These are phyloP conservation scores for Cadophora luteo-olivacea DNA, from an alignment of 2,329 filamentous ascomycete genomes.

Conservation along the genomic window DNA sequence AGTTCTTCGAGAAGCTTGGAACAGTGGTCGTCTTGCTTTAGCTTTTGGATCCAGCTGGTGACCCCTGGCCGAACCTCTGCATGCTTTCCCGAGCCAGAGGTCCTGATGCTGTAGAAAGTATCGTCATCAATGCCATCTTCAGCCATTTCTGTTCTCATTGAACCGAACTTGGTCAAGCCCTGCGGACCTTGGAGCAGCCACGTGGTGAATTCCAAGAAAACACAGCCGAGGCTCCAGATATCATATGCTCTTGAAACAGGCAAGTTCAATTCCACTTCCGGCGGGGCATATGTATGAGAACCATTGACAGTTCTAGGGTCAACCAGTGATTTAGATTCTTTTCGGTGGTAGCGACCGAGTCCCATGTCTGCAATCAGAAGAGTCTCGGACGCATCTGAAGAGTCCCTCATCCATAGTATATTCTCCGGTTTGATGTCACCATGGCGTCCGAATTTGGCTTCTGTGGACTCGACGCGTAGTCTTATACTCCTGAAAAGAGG, in stretches of 20 bases:
- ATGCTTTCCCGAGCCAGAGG: no score
- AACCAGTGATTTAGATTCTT: conserved; percentile 42
- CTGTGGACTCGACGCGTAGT: conserved; percentile 16
- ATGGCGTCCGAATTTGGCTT: conserved; percentile 41
- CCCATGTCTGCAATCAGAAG: conserved; percentile 36
- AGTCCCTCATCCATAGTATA: conserved; percentile 33
- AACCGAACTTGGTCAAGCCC: conserved; percentile 28
- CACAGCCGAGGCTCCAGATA: conserved; percentile 47
- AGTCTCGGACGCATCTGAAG: conserved; percentile 40
- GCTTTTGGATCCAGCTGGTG: no score
- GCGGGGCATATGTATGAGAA: conserved; percentile 48
- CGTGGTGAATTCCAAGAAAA: conserved; percentile 48
- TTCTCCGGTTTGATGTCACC: conserved; percentile 39
- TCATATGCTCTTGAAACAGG: conserved; percentile 47
- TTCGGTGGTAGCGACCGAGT: conserved; percentile 43
- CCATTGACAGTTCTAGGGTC: conserved; percentile 29
- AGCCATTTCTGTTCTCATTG: conserved; percentile 12
- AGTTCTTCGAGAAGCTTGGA: no score
- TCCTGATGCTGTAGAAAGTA: conserved; percentile 29
- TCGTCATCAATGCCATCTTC: conserved; percentile 29
- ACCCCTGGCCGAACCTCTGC: no score
- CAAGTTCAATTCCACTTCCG: conserved; percentile 45
- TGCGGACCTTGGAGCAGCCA: conserved; percentile 44
- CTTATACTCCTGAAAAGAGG: neutral
- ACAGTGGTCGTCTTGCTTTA: no score